Base-by-base conservation (phyloP, 148 eudicot species). In the Selenicereus undatus region DNA sequence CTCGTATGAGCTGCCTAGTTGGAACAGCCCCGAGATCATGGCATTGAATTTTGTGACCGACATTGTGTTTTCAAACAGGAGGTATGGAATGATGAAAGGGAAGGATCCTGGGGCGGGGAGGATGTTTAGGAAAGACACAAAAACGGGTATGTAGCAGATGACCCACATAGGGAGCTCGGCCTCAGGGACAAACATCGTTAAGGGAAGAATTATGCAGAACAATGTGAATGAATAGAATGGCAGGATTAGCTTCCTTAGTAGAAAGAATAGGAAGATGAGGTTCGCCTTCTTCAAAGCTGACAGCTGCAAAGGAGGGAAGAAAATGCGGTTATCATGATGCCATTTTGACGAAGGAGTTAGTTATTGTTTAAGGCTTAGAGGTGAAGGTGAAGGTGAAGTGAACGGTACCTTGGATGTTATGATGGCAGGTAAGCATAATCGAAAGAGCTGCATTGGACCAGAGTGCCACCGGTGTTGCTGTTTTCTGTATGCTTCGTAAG, bases 401-500 rank as follows among this genome's bases (percentile, higher is more conserved):
- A 21, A 66, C 24, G 64, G 26, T 83, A 90, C 97, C 95, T 93
- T 90, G 0, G 97, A 90, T 58, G 73, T 64, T 16, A 93, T 84
- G 48, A 93, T 89, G 78, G 88, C 91, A 2, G 91, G 92, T 70
- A 93, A 76, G 78, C 95, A 91, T 36, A 93, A 71, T 5, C 95
- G 92, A 74, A 93, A 93, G 76, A 93, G 89, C 80, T 89, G 97
- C 97, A 93, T 93, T 39, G 97, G 97, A 81, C 97, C 97, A 0
- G 97, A 93, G 88, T 93, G 97, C 97, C 97, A 93, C 8, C 97
- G 85, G 62, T 93, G 97, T 78, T 93, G 97, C 71, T 93, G 97
- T 86, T 93, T 93, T 80, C 90, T 83, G 86, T 93, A 93, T 42
- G 97, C 97, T 87, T 90, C 97, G 51, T 88, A 93, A 4, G 92